Evolutionary conservation across 2,329 filamentous ascomycete genomes (phyloP).

Genomic region (Falciphora oryzae): DNA sequence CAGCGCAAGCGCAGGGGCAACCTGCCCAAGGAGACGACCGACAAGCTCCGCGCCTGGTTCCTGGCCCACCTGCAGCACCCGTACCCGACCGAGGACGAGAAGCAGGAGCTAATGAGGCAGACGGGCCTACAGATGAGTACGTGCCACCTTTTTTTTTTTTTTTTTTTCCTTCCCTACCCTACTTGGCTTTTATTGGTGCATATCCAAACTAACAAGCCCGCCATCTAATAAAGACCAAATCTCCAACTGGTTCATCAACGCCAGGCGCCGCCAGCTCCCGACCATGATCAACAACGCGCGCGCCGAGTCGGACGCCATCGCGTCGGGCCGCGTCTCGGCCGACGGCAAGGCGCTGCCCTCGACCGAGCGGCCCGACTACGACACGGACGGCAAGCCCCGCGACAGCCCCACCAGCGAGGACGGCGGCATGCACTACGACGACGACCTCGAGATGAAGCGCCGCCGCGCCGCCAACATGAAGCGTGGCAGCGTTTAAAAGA

Average conservation of each 20-base stretch:
- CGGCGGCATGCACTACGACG: conserved; percentile 39
- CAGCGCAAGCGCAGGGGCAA: conserved; percentile 69
- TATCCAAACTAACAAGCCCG: neutral
- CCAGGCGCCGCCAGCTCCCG: conserved; percentile 59
- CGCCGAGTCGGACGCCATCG: conserved; percentile 44
- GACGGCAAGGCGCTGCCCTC: conserved; percentile 33
- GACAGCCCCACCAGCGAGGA: conserved; percentile 40
- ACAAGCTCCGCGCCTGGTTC: conserved; percentile 77
- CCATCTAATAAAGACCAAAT: conserved; percentile 51
- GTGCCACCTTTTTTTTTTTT: conserved; percentile 25
- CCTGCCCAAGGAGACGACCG: conserved; percentile 83
- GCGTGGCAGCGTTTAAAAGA: conserved; percentile 38
- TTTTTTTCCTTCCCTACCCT: conserved; percentile 13
- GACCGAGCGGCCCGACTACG: conserved; percentile 34
- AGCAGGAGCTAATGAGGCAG: conserved; percentile 69
- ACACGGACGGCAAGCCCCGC: conserved; percentile 27
- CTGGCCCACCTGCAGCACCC: conserved; percentile 70
- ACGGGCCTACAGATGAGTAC: conserved; percentile 75
- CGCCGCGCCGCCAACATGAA: conserved; percentile 31
- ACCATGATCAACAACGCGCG: conserved; percentile 52
- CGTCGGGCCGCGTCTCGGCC: conserved; percentile 23
- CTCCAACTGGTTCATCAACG: conserved; percentile 79
- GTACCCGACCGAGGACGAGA: conserved; percentile 84
- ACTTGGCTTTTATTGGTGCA: conserved; percentile 1
- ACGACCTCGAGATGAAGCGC: conserved; percentile 29